Percentiles rank a stretch among this genome's conserved stretches.
phyloP scores from a whole-genome alignment of 371 early-diverging fungal species.

The Chytridium lagenaria region DNA sequence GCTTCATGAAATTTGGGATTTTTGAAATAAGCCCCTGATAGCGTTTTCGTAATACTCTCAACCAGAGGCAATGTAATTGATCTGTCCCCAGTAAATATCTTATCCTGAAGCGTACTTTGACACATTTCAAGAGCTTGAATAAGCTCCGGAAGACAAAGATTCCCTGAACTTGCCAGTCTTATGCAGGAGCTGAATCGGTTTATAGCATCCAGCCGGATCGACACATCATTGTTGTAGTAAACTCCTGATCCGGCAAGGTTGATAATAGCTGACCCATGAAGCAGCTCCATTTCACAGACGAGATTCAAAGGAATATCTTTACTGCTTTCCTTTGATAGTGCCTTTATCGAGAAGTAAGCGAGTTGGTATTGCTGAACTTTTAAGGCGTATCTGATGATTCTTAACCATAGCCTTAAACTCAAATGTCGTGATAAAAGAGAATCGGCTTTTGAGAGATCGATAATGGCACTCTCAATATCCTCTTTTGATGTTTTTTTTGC shows the following conservation, averaged over 20 bases:
- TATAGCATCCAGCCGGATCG: slow-evolving; percentile 14
- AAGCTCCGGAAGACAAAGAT: not conserved
- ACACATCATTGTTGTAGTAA: slow-evolving; percentile 1
- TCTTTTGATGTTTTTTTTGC: slow-evolving; percentile 21
- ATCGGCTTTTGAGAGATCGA: slow-evolving; percentile 1
- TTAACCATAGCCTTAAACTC: slow-evolving; percentile 23
- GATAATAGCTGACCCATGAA: slow-evolving; percentile 23
- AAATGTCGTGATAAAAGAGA: not conserved
- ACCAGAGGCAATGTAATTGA: not conserved
- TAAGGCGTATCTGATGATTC: slow-evolving; percentile 18
- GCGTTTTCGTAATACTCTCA: slow-evolving; percentile 12
- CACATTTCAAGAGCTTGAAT: not conserved
- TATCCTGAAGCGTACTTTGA: not conserved
- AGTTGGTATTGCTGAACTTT: slow-evolving; percentile 21
- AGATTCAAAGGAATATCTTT: not conserved
- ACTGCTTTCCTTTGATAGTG: not conserved
- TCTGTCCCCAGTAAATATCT: not conserved
- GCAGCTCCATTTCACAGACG: slow-evolving; percentile 12
- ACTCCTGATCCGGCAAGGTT: slow-evolving; percentile 5
- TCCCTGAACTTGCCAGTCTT: not conserved
- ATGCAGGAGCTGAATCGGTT: not conserved
- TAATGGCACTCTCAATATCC: slow-evolving; percentile 27
- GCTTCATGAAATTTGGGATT: slow-evolving; percentile 18
- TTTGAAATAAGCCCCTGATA: slow-evolving; percentile 5
- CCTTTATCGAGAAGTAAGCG: slow-evolving; percentile 16